These are phyloP conservation scores for Umbelopsis sp. DNA, from an alignment of 371 early-diverging fungal genomes.

Conservation along the genomic window DNA sequence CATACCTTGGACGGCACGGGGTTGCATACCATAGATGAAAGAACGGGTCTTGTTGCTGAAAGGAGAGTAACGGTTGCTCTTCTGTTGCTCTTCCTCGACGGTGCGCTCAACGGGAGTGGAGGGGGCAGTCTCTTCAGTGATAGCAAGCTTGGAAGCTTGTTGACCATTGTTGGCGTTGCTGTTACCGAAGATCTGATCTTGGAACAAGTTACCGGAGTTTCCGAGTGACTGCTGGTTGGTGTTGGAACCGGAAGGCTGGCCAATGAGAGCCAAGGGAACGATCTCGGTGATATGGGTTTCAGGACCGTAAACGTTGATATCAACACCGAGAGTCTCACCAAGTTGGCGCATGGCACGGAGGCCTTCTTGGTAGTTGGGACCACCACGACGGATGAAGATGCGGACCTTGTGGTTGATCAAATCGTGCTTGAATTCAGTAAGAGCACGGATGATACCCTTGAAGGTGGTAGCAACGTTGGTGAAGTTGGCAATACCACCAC, in stretches of 20 bases:
- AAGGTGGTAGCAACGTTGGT: constrained; percentile 98
- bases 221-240: constrained; percentile 33
- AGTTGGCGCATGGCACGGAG: constrained; percentile 92
- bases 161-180: constrained; percentile 26
- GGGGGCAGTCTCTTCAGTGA: constrained; percentile 45
- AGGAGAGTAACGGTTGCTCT: constrained; percentile 70
- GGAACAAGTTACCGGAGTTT: constrained; percentile 68
- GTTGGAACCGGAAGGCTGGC: constrained; percentile 44
- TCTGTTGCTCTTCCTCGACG: constrained; percentile 29
- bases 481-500: constrained; percentile 99
- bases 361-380: constrained; percentile 99
- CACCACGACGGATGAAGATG: constrained; percentile 96
- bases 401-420: constrained; percentile 87
- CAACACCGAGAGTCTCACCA: constrained; percentile 90
- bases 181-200: constrained; percentile 65
- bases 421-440: constrained; percentile 87
- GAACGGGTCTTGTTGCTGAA: constrained; percentile 92
- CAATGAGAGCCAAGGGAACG: constrained; percentile 89
- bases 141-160: constrained; percentile 36
- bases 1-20: constrained; percentile 99
- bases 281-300: constrained; percentile 98
- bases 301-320: constrained; percentile 95
- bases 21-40: constrained; percentile 98
- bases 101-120: constrained; percentile 50
- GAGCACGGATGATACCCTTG: constrained; percentile 97